Evolutionary conservation across 2,329 filamentous ascomycete genomes (phyloP), one percentile per base, ranked within the genome.

Genomic region (Cladosporium sp.): DNA sequence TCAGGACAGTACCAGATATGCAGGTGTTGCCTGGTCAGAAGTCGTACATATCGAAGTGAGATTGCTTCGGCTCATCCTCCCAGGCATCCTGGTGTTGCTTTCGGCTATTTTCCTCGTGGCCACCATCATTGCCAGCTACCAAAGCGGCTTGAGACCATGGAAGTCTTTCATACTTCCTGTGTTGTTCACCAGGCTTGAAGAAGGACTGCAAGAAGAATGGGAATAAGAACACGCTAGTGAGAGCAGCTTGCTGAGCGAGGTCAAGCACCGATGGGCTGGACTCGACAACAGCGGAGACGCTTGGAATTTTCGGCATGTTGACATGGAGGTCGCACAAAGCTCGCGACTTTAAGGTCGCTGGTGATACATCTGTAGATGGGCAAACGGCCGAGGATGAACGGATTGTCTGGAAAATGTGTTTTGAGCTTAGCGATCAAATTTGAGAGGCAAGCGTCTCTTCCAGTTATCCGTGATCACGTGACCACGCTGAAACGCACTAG

Each of bases 131-230:
- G 43, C 49, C 11, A 52, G 43, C 35, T 41, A 38, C 31, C 43
- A 16, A 11, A 41, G 43, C 14, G 28, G 22, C 14, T 11, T 52
- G 31, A 42, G 18, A n/a, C 43, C 49, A 4, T 52, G 49, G 41
- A 52, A 46, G 34, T 41, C 43, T 34, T 46, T 46, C 28, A 42
- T 52, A 1, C 13, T 52, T 11, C 49, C 49, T 8, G 49, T 46
- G 34, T 18, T 52, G 2, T 46, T 34, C 35, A 42, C 43, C 9
- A 46, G 49, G 18, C 43, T 46, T 3, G 49, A 52, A 9, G 43
- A 52, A 6, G 49, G 43, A 4, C 10, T 52, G 19, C 43, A 52
- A 19, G 49, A 52, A 14, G 49, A 46, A 37, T 50, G 48, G 48
- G 43, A 13, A 13, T 40, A 50, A 43, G 40, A 43, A 22, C 38